A percentile compares a stretch with the other conserved stretches of the same genome.
phyloP scores from a whole-genome alignment of 768 basidiomycete genomes.

The Boletus tylopilopsis region DNA sequence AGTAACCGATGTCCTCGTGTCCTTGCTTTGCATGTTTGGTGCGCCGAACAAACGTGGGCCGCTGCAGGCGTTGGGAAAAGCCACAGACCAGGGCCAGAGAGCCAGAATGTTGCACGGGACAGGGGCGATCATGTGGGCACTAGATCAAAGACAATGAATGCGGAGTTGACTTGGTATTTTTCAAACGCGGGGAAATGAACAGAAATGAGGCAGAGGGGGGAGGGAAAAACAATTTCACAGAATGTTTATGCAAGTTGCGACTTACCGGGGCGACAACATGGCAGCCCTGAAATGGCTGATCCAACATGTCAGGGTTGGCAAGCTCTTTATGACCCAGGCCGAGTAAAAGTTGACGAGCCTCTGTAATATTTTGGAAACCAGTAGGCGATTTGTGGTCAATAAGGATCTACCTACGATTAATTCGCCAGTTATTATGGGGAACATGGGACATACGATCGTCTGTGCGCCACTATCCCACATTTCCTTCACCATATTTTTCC shows the following conservation, averaged over 20 bases:
- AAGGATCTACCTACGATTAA: constrained; percentile 52
- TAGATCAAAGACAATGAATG: constrained; percentile 28
- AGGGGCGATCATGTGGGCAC: constrained; percentile 89
- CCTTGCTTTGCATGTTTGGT: constrained; percentile 86
- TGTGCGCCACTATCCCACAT: constrained; percentile 93
- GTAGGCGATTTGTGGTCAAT: constrained; percentile 77
- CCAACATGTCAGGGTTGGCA: constrained; percentile 41
- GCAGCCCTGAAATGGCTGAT: constrained; percentile 46
- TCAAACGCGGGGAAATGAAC: constrained; percentile 16
- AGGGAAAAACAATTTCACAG: not conserved
- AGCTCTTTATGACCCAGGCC: constrained; percentile 55
- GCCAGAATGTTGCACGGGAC: constrained; percentile 69
- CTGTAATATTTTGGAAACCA: constrained; percentile 77
- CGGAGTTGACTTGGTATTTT: constrained; percentile 8
- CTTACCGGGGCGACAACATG: constrained; percentile 89
- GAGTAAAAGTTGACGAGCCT: constrained; percentile 73
- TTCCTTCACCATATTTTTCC: constrained; percentile 67
- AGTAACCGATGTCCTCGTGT: constrained; percentile 85
- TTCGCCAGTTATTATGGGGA: not conserved
- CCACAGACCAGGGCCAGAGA: constrained; percentile 60
- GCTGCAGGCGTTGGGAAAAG: constrained; percentile 84
- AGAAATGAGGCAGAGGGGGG: not conserved
- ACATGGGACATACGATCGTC: constrained; percentile 51
- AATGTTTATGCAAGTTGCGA: constrained; percentile 6
- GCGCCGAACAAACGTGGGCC: constrained; percentile 77